These are phyloP conservation scores for Schrenkiella parvula DNA, from an alignment of 345 rosid species.

Conservation along the genomic window DNA sequence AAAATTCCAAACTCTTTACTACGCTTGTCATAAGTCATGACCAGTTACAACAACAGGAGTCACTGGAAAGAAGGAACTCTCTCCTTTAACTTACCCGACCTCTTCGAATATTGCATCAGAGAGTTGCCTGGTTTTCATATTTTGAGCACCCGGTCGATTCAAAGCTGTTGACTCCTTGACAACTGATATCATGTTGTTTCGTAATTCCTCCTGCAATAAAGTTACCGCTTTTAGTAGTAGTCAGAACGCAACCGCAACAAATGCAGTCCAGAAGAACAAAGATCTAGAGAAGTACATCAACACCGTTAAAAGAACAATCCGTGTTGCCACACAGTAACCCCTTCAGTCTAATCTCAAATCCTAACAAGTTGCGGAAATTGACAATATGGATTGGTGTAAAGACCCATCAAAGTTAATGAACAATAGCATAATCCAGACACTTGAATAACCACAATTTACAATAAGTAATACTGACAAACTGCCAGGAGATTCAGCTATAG, in stretches of 20 bases:
- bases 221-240: not conserved
- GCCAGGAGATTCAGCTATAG: not conserved
- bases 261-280: not conserved
- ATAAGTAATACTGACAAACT: not conserved
- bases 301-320: not conserved
- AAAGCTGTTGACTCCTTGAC: slow-evolving; percentile 75
- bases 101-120: slow-evolving; percentile 82
- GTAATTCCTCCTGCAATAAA: slow-evolving; percentile 68
- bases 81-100: slow-evolving; percentile 52
- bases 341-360: not conserved
- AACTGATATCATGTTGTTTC: slow-evolving; percentile 50
- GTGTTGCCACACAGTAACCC: not conserved
- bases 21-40: not conserved
- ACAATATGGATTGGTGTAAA: not conserved
- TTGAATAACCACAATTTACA: not conserved
- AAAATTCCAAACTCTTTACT: not conserved
- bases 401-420: not conserved
- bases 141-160: slow-evolving; percentile 52
- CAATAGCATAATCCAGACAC: not conserved
- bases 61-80: not conserved
- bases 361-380: not conserved
- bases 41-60: not conserved
- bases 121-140: slow-evolving; percentile 83
- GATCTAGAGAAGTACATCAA: not conserved
- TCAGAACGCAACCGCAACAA: not conserved